A percentile compares a stretch with the other conserved stretches of the same genome.
These are phyloP conservation scores for Scolecobasidium constrictum DNA, from an alignment of 2,329 filamentous ascomycete species.

Conservation along the genomic window DNA sequence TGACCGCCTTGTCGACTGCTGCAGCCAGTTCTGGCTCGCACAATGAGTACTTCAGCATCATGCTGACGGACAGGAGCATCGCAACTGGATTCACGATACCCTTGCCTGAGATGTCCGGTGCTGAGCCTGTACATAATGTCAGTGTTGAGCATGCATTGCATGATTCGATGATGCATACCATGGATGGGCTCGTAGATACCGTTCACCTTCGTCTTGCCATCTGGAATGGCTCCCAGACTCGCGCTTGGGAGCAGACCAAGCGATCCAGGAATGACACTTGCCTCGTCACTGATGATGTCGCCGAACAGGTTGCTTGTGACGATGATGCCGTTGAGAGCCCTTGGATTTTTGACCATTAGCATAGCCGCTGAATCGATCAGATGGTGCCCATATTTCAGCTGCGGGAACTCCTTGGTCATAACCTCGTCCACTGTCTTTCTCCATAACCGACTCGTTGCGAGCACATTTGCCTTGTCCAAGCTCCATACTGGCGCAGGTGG, in stretches of 20 bases:
- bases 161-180: conserved; percentile 41
- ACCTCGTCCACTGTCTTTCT: conserved; percentile 75
- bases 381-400: conserved; percentile 75
- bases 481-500: conserved; percentile 73
- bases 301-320: conserved; percentile 92
- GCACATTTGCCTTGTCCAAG: conserved; percentile 92
- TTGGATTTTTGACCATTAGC: conserved; percentile 92
- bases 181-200: conserved; percentile 98
- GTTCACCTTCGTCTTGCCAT: conserved; percentile 74
- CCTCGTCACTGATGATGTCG: conserved; percentile 93
- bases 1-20: conserved; percentile 72
- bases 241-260: conserved; percentile 83
- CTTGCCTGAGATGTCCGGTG: conserved; percentile 86
- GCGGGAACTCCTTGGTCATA: conserved; percentile 80
- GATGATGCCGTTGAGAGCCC: conserved; percentile 77
- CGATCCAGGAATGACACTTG: conserved; percentile 84
- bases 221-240: conserved; percentile 74
- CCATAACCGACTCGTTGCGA: conserved; percentile 85
- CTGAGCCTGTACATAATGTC: conserved; percentile 63
- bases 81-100: conserved; percentile 88
- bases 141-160: conserved; percentile 11
- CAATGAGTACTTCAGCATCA: conserved; percentile 94
- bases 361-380: conserved; percentile 95
- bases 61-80: conserved; percentile 81
- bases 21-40: conserved; percentile 65